Percentiles rank a stretch among this genome's conserved stretches.
Evolutionary conservation across 768 basidiomycete genomes (phyloP).

Genomic region (Collybia nuda): DNA sequence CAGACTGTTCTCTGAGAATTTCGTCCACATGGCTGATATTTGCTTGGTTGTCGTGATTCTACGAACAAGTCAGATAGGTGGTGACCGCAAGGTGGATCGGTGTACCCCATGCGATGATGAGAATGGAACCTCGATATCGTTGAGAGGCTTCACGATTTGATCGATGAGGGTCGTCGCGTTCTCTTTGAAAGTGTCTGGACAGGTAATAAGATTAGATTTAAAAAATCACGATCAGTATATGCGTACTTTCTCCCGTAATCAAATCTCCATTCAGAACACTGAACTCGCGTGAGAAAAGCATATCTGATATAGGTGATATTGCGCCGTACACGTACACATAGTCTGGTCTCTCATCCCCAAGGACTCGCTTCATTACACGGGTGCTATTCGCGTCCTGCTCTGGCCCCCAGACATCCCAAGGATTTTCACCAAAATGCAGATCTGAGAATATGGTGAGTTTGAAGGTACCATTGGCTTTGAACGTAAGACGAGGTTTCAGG

Average conservation of each 20-base stretch:
- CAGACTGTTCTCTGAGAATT: conserved; percentile 57
- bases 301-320: not conserved
- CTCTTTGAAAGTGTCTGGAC: conserved; percentile 59
- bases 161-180: conserved; percentile 71
- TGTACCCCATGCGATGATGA: conserved; percentile 68
- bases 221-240: not conserved
- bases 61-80: not conserved
- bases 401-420: conserved; percentile 68
- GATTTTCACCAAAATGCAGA: conserved; percentile 75
- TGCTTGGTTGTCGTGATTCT: conserved; percentile 75
- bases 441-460: conserved; percentile 76
- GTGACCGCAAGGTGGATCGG: too few species aligned
- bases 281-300: not conserved
- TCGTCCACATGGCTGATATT: conserved; percentile 74
- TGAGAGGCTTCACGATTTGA: conserved; percentile 60
- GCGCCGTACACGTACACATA: conserved; percentile 59
- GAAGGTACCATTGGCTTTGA: conserved; percentile 60
- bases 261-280: conserved; percentile 75
- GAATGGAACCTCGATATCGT: conserved; percentile 57
- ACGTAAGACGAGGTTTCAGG: conserved; percentile 46
- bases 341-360: conserved; percentile 62
- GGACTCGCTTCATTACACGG: conserved; percentile 53
- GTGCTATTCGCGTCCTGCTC: conserved; percentile 66
- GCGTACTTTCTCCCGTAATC: conserved; percentile 68
- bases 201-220: not conserved